These are phyloP conservation scores for Crithidia fasciculata DNA, from an alignment of 208 protist species.

Conservation along the genomic window DNA sequence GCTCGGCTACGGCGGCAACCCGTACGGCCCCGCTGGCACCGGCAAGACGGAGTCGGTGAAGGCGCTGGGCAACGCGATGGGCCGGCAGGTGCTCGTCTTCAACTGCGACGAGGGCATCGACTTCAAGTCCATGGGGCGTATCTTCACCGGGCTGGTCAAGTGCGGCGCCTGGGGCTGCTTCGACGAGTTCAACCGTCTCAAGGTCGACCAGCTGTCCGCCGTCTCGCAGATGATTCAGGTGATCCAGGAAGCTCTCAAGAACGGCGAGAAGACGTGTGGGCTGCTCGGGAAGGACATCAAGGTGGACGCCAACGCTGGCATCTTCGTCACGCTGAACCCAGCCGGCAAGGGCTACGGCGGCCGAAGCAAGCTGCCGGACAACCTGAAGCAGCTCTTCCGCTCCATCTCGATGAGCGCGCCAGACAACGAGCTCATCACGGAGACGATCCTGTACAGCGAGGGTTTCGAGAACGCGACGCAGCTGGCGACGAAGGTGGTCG, in stretches of 20 bases:
- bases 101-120: conserved; percentile 99
- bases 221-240: conserved; percentile 99
- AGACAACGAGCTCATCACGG: conserved; percentile 97
- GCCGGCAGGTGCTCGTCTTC: conserved; percentile 98
- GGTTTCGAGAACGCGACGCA: conserved; percentile 96
- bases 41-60: conserved; percentile 99
- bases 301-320: conserved; percentile 96
- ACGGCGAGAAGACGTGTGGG: conserved; percentile 78
- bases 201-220: conserved; percentile 98
- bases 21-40: conserved; percentile 98
- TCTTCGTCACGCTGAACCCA: conserved; percentile 99
- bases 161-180: conserved; percentile 99
- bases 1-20: conserved; percentile 98
- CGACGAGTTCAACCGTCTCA: conserved; percentile 99
- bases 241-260: conserved; percentile 97
- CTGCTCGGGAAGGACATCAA: conserved; percentile 93
- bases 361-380: conserved; percentile 98
- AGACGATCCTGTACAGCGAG: conserved; percentile 98
- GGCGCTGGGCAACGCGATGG: conserved; percentile 97
- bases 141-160: conserved; percentile 99
- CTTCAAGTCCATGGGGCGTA: conserved; percentile 98
- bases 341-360: conserved; percentile 98
- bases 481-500: conserved; percentile 93
- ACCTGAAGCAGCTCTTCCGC: conserved; percentile 98
- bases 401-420: conserved; percentile 98